Base-by-base conservation (phyloP, 352 stramenopile species). In the Sclerospora graminicola region DNA sequence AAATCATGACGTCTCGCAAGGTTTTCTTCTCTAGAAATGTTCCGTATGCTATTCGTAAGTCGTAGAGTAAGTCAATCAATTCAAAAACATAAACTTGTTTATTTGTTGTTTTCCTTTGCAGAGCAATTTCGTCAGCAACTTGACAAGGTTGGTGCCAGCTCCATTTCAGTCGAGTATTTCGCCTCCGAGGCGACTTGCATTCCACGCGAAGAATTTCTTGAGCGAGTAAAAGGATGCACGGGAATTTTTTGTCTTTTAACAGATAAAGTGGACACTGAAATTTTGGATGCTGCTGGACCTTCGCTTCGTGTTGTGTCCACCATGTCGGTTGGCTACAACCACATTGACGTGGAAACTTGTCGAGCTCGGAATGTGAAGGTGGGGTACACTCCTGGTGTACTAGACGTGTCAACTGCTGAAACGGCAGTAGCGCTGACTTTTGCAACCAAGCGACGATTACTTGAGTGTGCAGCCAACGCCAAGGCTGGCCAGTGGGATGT, bases 251-350 rank as follows among this genome's bases (percentile, higher is more conserved):
- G 75, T 36, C 52, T 88, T 19, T 55, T 88, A 21, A 82, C 70
- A 19, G 79, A 90, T 41, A 69, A 65, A 27, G 64, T 90, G 48
- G 75, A 88, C 45, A 60, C 49, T n/a, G 75, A 84, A 45, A 45
- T 87, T 36, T 54, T 88, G 29, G 67, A 69, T 15, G 54, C 51
- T 5, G 71, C 71, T 21, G 79, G 79, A 0, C 60, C 69, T 7
- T 62, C 63, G 19, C 60, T 88, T 16, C 69, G 68, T 24, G 73
- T 86, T 10, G 76, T 85, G 20, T 89, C 50, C 42, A 95, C 87
- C 30, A 87, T 96, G 80, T 94, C 76, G 16, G 84, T 92, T 5
- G 87, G 87, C 41, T 77, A 86, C 42, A 90, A 96, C 69, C 84
- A 96, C 56, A 92, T 96, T 53, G 83, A 94, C 39, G 55, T 95